phyloP scores from a whole-genome alignment of 768 basidiomycete genomes.

The Trametes gibbosa region DNA sequence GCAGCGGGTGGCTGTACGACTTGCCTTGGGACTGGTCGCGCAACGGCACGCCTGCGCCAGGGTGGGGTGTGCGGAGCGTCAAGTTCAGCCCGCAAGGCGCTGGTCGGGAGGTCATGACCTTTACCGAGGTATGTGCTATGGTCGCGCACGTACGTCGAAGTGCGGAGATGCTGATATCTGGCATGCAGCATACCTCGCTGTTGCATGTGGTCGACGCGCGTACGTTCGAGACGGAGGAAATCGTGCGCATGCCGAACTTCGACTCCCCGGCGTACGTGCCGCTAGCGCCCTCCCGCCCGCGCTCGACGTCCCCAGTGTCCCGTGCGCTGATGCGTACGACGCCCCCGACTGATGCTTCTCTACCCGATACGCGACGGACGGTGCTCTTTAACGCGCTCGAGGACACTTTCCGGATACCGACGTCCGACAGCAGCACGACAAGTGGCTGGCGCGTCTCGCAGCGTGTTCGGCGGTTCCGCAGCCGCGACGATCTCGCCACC shows the following conservation, averaged over 20 bases:
- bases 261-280: conserved; percentile 19
- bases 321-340: conserved; percentile 7
- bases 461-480: conserved; percentile 19
- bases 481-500: conserved; percentile 24
- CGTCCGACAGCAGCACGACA: conserved; percentile 16
- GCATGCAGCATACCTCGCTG: conserved; percentile 67
- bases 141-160: too few species aligned
- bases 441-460: conserved; percentile 10
- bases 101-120: conserved; percentile 77
- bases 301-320: conserved; percentile 20
- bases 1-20: conserved; percentile 56
- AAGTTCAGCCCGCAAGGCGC: conserved; percentile 73
- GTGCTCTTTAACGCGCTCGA: conserved; percentile 41
- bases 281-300: conserved; percentile 17
- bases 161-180: neutral
- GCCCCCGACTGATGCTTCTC: conserved; percentile 2
- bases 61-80: conserved; percentile 83
- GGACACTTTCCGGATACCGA: conserved; percentile 51
- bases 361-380: conserved; percentile 22
- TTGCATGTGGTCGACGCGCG: conserved; percentile 85
- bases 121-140: conserved; percentile 70
- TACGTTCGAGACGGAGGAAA: conserved; percentile 78
- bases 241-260: conserved; percentile 54
- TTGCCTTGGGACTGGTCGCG: conserved; percentile 69
- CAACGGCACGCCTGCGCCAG: conserved; percentile 52